Base-by-base conservation (phyloP, 73 alveolate genomes). In the Breviolum minutum region DNA sequence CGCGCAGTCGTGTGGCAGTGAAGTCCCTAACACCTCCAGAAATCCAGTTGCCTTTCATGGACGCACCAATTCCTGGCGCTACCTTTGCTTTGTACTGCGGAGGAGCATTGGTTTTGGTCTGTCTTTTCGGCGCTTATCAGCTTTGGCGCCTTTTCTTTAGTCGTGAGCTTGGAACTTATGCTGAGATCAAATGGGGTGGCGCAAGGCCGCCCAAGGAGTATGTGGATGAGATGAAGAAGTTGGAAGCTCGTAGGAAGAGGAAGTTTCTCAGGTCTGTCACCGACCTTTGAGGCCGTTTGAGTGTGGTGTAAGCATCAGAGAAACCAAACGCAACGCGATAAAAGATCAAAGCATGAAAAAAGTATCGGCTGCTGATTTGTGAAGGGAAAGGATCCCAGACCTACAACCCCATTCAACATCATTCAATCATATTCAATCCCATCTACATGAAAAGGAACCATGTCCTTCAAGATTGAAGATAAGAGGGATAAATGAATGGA, bases 181-280 rank as follows among this genome's bases (percentile, higher is more conserved):
- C 73, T 40, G 98, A 92, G 98, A 92, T 92, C 90, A 92, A 92
- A 40, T 92, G 98, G 98, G 98, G 98, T n/a, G 98, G 98, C 11
- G 98, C 91, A 0, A 68, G 98, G 48, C 98, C 98, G 7, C 98
- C 98, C 81, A 92, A 92, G 81, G 98, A 92, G 60, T 92, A 92
- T 29, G 74, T 92, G 60, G 98, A 92, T 88, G 98, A 92, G 81
- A 92, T 92, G 98, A 92, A 92, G 87, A 48, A 80, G 80, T 27
- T 86, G 8, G 94, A 86, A 12, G 94, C 94, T 63, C 94, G 94
- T 22, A 86, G 94, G 94, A 86, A 86, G 80, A 86, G 63, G 94
- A 86, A 86, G 79, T 86, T 86, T 63, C 94, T 86, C 22, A 77
- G 94, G 63, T 86, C 94, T 62, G 63, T 86, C 94, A 86, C 94